phyloP scores from a whole-genome alignment of 768 basidiomycete species.

The Pisolithus tinctorius region DNA sequence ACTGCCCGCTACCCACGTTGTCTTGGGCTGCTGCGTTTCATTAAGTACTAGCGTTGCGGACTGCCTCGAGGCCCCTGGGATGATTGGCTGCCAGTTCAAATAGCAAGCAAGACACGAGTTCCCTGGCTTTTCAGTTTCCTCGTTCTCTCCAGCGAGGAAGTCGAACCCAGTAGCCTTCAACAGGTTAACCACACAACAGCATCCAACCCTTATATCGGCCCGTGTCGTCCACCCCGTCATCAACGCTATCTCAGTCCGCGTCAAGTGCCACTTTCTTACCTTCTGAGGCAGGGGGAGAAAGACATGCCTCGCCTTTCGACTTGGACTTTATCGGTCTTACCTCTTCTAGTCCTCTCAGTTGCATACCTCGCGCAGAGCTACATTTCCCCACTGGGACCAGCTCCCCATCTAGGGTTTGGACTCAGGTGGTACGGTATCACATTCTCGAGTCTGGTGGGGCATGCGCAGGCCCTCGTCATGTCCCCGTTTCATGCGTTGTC shows the following conservation, averaged over 20 bases:
- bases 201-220: too few relatives aligned
- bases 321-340: slow-evolving; percentile 13
- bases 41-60: not conserved
- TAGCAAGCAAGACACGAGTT: not conserved
- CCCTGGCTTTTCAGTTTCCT: not conserved
- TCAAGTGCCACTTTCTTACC: not conserved
- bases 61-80: not conserved
- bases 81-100: not conserved
- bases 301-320: slow-evolving; percentile 20
- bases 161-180: too few relatives aligned
- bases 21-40: not conserved
- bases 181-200: too few relatives aligned
- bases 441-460: slow-evolving; percentile 19
- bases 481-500: slow-evolving; percentile 15
- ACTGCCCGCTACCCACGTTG: not conserved
- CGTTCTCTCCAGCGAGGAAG: too few relatives aligned
- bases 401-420: slow-evolving; percentile 24
- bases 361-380: slow-evolving; percentile 26
- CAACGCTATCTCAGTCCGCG: not conserved
- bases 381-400: slow-evolving; percentile 25
- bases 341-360: slow-evolving; percentile 23
- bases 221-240: not conserved
- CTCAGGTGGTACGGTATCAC: slow-evolving; percentile 11
- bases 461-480: slow-evolving; percentile 17
- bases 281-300: not conserved